Percentiles rank a stretch among this genome's conserved stretches.
phyloP scores from a whole-genome alignment of 345 rosid species.

The Zanthoxylum bungeanum region DNA sequence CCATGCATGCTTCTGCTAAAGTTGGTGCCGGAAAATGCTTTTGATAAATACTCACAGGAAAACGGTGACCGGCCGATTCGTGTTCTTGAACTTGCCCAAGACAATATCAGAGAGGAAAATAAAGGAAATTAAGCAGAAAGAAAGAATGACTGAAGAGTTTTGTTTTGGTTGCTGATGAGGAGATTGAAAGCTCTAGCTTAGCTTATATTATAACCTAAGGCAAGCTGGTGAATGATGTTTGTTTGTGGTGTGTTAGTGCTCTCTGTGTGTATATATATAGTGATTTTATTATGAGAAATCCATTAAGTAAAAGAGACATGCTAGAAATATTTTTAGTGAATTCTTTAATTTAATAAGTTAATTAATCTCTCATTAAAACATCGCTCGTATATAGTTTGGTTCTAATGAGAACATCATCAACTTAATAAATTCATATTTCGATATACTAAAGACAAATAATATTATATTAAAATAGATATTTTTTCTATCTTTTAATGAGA shows the following conservation, averaged over 20 bases:
- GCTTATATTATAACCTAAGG: not conserved
- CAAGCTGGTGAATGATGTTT: slow-evolving; percentile 8
- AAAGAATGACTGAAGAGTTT: not conserved
- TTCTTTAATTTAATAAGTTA: too few relatives aligned
- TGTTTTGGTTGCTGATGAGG: not conserved
- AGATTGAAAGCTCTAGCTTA: not conserved
- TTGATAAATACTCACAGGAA: not conserved
- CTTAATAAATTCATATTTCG: too few relatives aligned
- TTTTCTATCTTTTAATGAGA: too few relatives aligned
- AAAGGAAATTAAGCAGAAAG: slow-evolving; percentile 3
- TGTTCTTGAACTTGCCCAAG: not conserved
- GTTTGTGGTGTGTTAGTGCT: slow-evolving; percentile 4
- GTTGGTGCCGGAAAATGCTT: not conserved
- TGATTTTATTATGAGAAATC: too few relatives aligned
- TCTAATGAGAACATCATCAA: too few relatives aligned
- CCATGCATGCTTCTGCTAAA: not conserved
- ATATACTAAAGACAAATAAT: too few relatives aligned
- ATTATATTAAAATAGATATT: too few relatives aligned
- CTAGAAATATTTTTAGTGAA: too few relatives aligned
- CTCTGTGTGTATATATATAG: too few relatives aligned
- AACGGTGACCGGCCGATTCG: not conserved
- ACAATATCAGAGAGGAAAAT: not conserved
- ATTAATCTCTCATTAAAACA: too few relatives aligned
- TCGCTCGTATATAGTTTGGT: too few relatives aligned
- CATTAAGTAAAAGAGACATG: too few relatives aligned